phyloP scores from a whole-genome alignment of 2,329 filamentous ascomycete species.

The Elsinoe fawcettii region DNA sequence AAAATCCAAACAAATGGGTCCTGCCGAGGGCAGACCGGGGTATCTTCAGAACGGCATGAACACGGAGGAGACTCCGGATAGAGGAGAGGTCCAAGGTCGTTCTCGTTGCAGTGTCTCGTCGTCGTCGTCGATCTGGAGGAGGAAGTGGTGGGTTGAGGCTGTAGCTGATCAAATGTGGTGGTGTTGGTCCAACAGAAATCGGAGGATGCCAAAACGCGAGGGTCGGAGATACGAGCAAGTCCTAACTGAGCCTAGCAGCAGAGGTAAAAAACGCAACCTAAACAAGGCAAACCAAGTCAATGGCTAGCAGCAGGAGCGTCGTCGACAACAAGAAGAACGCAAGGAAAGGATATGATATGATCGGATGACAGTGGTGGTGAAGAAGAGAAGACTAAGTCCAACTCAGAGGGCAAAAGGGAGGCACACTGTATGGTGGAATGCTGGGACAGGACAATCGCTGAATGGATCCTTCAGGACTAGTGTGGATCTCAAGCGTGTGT shows the following conservation, averaged over 20 bases:
- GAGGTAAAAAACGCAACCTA: conserved; percentile 7
- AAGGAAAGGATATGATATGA: conserved; percentile 10
- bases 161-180: background rate
- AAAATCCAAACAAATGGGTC: conserved; percentile 11
- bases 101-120: background rate
- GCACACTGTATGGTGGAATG: conserved; percentile 1
- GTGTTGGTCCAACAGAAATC: conserved; percentile 12
- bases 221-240: conserved; percentile 14
- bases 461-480: conserved; percentile 13
- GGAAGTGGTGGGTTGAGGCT: background rate
- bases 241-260: conserved; percentile 6
- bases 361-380: background rate
- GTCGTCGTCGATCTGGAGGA: background rate
- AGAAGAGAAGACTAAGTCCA: background rate
- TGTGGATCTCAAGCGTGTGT: conserved; percentile 11
- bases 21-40: conserved; percentile 15
- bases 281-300: conserved; percentile 15
- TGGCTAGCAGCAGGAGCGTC: conserved; percentile 11
- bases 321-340: background rate
- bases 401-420: conserved; percentile 2
- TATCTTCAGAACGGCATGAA: conserved; percentile 15
- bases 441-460: conserved; percentile 12
- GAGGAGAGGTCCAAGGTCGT: background rate
- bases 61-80: background rate
- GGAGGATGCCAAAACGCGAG: background rate